A percentile compares a stretch with the other conserved stretches of the same genome.
Evolutionary conservation across 495 filamentous ascomycete genomes (phyloP).

Genomic region (Halenospora varia): DNA sequence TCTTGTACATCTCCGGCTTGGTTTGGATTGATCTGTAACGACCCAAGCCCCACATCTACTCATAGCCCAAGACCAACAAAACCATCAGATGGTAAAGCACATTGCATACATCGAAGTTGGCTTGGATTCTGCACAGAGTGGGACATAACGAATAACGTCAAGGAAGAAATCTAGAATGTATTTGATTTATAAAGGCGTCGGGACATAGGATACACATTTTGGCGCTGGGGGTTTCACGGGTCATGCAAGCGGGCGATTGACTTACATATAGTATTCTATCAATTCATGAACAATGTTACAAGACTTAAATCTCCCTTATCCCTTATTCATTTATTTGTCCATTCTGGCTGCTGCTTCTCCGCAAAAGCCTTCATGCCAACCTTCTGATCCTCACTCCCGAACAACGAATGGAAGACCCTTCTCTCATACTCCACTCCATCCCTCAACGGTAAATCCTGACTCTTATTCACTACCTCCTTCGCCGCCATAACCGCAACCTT

Average conservation of each 20-base stretch:
- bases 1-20: constrained; percentile 19
- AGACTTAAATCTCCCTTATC: no score
- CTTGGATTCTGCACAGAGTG: constrained; percentile 25
- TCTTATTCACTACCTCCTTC: constrained; percentile 98
- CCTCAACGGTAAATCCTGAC: constrained; percentile 76
- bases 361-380: constrained; percentile 95
- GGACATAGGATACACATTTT: not conserved
- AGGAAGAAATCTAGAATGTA: constrained; percentile 27
- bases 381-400: constrained; percentile 95
- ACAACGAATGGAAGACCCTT: constrained; percentile 84
- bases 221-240: constrained; percentile 8
- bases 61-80: constrained; percentile 10
- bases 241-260: not conserved
- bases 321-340: constrained; percentile 82
- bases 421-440: constrained; percentile 95
- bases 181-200: not conserved
- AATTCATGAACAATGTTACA: constrained; percentile 1
- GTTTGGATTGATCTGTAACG: constrained; percentile 27
- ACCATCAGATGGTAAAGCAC: constrained; percentile 1
- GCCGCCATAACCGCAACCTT: constrained; percentile 80
- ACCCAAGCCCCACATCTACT: constrained; percentile 2
- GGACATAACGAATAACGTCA: constrained; percentile 7
- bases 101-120: constrained; percentile 23
- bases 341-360: constrained; percentile 90
- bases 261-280: not conserved